phyloP scores from a whole-genome alignment of 768 basidiomycete species.

The Ephemerocybe angulata region DNA sequence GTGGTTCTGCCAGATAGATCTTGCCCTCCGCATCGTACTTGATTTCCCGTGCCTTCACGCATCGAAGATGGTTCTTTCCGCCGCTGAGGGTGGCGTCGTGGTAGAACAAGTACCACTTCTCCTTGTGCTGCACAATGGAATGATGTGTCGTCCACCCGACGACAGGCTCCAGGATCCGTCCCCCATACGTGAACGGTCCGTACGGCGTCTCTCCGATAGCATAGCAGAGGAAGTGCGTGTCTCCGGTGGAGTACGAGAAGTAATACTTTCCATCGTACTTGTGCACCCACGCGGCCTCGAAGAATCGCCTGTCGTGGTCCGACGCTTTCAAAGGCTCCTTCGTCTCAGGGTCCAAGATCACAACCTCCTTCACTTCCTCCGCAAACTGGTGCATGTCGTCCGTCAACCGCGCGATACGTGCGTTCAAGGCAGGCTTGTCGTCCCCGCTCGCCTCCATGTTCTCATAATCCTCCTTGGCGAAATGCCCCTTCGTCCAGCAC shows the following conservation, averaged over 20 bases:
- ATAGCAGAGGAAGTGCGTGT: slow-evolving; percentile 20
- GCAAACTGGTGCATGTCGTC: slow-evolving; percentile 19
- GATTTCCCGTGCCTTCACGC: slow-evolving; percentile 18
- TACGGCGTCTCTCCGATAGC: slow-evolving; percentile 16
- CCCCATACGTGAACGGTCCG: slow-evolving; percentile 20
- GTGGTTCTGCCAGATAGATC: slow-evolving; percentile 3
- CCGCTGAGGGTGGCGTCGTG: slow-evolving; percentile 17
- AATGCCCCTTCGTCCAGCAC: slow-evolving; percentile 16
- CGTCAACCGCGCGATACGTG: slow-evolving; percentile 17
- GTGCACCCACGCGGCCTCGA: slow-evolving; percentile 23
- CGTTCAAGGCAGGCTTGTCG: slow-evolving; percentile 10
- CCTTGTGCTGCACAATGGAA: slow-evolving; percentile 19
- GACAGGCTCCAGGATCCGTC: slow-evolving; percentile 20
- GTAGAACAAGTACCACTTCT: slow-evolving; percentile 18
- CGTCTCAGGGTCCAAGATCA: slow-evolving; percentile 16
- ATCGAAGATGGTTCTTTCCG: slow-evolving; percentile 19
- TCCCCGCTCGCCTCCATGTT: slow-evolving; percentile 13
- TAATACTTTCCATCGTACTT: slow-evolving; percentile 19
- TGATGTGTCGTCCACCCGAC: slow-evolving; percentile 22
- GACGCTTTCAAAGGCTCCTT: slow-evolving; percentile 14
- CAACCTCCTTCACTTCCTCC: slow-evolving; percentile 12
- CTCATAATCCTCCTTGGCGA: slow-evolving; percentile 9
- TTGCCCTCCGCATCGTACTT: slow-evolving; percentile 16
- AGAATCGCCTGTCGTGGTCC: slow-evolving; percentile 22
- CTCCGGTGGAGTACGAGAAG: slow-evolving; percentile 21